Evolutionary conservation across 106 monocot genomes (phyloP).

Genomic region (Dactylorhiza incarnata): DNA sequence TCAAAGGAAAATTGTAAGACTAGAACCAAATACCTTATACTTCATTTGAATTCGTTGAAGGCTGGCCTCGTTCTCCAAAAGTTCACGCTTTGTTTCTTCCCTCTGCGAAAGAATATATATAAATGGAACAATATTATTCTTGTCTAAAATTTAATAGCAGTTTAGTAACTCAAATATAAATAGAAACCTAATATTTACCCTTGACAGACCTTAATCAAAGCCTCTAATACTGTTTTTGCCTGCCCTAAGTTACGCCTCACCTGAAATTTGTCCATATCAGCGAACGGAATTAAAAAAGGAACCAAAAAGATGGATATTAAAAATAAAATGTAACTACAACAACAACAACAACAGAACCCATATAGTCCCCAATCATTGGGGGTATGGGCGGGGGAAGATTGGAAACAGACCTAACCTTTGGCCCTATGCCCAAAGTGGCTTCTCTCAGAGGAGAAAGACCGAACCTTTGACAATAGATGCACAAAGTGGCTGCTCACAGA

Average conservation of each 20-base stretch:
- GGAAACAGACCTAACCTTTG: too few relatives aligned
- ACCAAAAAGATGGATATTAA: constrained; percentile 4
- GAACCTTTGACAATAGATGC: too few relatives aligned
- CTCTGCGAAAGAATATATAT: constrained; percentile 45
- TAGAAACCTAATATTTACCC: background rate
- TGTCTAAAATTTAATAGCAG: background rate
- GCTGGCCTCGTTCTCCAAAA: constrained; percentile 62
- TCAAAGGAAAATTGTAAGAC: background rate
- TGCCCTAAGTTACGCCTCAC: constrained; percentile 90
- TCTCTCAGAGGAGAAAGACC: too few relatives aligned
- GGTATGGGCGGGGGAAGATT: too few relatives aligned
- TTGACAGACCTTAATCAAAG: constrained; percentile 66
- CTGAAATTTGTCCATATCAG: constrained; percentile 29
- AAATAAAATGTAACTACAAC: background rate
- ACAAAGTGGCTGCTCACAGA: too few relatives aligned
- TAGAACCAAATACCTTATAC: constrained; percentile 51
- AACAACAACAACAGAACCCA: too few relatives aligned
- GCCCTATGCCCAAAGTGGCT: too few relatives aligned
- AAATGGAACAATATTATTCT: background rate
- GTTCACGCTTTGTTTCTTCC: constrained; percentile 86
- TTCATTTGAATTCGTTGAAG: constrained; percentile 80
- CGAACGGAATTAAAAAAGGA: background rate
- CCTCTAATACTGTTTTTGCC: constrained; percentile 65
- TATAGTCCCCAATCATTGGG: too few relatives aligned
- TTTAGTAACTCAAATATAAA: background rate